A percentile compares a stretch with the other conserved stretches of the same genome.
phyloP scores from a whole-genome alignment of 371 early-diverging fungal genomes.

The Smittium culicis region DNA sequence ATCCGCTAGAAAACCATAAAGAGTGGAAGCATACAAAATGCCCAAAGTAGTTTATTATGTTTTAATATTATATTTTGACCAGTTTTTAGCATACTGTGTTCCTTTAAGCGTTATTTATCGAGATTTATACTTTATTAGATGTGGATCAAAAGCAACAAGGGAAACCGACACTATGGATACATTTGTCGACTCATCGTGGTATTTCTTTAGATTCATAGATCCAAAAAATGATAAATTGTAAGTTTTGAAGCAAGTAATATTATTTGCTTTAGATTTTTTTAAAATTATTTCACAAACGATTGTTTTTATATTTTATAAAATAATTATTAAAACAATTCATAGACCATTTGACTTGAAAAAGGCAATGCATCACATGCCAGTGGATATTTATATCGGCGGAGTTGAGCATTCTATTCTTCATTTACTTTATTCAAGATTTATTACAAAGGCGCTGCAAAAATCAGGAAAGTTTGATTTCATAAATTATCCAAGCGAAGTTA shows the following conservation, averaged over 20 bases:
- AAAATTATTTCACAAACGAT: neutral
- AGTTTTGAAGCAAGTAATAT: neutral
- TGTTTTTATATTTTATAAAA: no score
- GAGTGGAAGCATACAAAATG: slow-evolving; percentile 29
- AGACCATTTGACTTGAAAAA: slow-evolving; percentile 45
- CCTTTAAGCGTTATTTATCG: no score
- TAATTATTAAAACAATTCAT: neutral
- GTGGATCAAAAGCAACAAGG: slow-evolving; percentile 53
- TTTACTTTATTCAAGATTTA: slow-evolving; percentile 84
- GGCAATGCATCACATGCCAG: slow-evolving; percentile 55
- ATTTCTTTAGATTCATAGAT: slow-evolving; percentile 73
- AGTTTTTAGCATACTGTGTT: neutral
- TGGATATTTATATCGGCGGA: slow-evolving; percentile 88
- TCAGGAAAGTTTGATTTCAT: slow-evolving; percentile 4
- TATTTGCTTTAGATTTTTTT: neutral
- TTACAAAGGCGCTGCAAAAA: slow-evolving; percentile 38
- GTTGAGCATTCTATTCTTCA: slow-evolving; percentile 90
- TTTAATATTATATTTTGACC: neutral
- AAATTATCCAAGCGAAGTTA: neutral
- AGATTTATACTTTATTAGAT: no score
- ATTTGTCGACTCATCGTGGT: slow-evolving; percentile 94
- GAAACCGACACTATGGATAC: slow-evolving; percentile 94
- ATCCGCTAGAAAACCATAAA: slow-evolving; percentile 36
- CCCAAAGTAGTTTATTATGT: slow-evolving; percentile 17
- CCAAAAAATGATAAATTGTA: slow-evolving; percentile 42